Evolutionary conservation across 805 yeast genomes (phyloP), one percentile per base, ranked within the genome.

Genomic region (Ogataea ramenticola): DNA sequence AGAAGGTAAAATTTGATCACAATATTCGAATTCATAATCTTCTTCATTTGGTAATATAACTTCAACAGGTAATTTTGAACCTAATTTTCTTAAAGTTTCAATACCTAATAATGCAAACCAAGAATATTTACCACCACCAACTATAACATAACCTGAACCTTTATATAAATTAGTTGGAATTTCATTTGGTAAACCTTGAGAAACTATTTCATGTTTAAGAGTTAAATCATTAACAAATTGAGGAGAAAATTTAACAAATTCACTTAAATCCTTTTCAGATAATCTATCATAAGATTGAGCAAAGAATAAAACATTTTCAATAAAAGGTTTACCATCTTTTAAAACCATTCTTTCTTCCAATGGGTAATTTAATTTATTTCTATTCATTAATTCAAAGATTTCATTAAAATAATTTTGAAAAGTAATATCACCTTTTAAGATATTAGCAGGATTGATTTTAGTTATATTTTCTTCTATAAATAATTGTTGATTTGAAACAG

Each of bases 61-160:
- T 67, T 89, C 96, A 19, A 89, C 79, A 0, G 96, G 96, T 32
- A 83, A 62, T 14, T 70, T 71, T 3, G 85, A 78, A 2, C 91
- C 88, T 8, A 74, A 66, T 34, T 79, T 75, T 54, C 96, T 68
- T 41, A 88, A 61, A 48, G 81, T 72, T 53, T 75, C 75, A 43
- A 87, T 73, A 10, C 86, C 77, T 21, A 84, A 65, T 34, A 84
- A 64, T 4, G 87, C 77, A 53, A 82, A 70, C 74, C 91, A 82
- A 48, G 85, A 79, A 61, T 79, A 84, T 52, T 75, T 75, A 3
- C 90, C 93, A 36, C 95, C 95, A 31, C 91, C 95, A 26, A 86
- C 89, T 54, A 77, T 77, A 1, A 83, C 82, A 71, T 79, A 24
- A 77, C 91, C 68, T 42, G 55, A 50, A 29, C 67, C 68, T 6